Base-by-base conservation (phyloP, 2,329 filamentous ascomycete species). In the Pseudonectria foliicola region DNA sequence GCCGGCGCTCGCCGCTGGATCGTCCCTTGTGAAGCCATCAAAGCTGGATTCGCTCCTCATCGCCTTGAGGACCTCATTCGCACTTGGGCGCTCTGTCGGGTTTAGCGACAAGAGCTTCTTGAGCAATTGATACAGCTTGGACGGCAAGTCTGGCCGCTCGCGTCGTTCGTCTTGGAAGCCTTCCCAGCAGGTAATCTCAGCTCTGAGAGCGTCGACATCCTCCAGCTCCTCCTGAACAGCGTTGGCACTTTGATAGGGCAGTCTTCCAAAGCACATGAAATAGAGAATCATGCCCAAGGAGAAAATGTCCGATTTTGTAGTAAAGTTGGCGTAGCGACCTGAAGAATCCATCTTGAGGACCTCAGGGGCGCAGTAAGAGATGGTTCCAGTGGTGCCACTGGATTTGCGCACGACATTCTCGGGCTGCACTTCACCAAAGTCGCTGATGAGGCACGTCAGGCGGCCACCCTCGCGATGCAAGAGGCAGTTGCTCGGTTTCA, bases 231-330 rank as follows among this genome's bases (percentile, higher is more conserved):
- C 90, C 40, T 95, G 78, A 14, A 93, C 71, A 4, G 82, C 73
- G 54, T 96, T 90, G 34, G 89, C 86, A 48, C 82, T 85, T 15
- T 65, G 70, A 55, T 96, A 98, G 0, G 92, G 92, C 10, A 98
- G 71, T 30, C 82, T 75, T 2, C 83, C 86, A 56, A 98, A 98
- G 57, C 92, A 98, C 71, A 98, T 83, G 55, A 98, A 98, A 59
- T 96, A 94, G 4, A 98, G 72, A 37, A 96, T 96, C 90, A 98
- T 95, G 31, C 92, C 92, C 0, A 98, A 68, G 1, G 89, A 95
- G 60, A 98, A 98, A n/a, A 98, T 84, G 54, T 98, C 92, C 0
- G 89, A 95, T 55, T 96, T 98, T 16, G 86, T 89, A 0, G 88
- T 95, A 53, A 98, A 98, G 55, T 96, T 95, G 7, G 85, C 88